Evolutionary conservation across 495 filamentous ascomycete genomes (phyloP).

Genomic region (Tetracladium setigerum): DNA sequence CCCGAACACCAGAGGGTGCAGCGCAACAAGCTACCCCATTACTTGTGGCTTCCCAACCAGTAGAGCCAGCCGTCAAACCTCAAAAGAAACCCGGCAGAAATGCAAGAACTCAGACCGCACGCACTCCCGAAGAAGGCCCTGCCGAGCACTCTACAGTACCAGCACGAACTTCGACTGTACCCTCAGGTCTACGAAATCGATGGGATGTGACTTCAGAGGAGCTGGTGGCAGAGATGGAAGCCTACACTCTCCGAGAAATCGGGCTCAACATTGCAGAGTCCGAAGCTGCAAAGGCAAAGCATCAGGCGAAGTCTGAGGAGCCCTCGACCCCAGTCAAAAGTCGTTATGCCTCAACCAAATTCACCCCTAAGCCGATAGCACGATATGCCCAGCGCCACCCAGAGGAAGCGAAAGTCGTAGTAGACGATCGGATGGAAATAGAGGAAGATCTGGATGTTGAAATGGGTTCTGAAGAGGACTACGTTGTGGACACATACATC

Average conservation of each 20-base stretch:
- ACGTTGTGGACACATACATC: constrained; percentile 45
- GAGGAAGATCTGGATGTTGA: constrained; percentile 24
- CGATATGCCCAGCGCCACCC: constrained; percentile 43
- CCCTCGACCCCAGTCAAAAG: constrained; percentile 13
- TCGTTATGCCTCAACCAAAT: constrained; percentile 19
- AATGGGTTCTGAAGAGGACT: constrained; percentile 28
- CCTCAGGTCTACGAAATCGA: constrained; percentile 32
- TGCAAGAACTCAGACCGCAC: neutral
- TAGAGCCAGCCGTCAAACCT: no score
- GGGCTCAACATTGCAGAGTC: constrained; percentile 30
- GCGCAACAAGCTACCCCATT: no score
- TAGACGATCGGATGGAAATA: constrained; percentile 13
- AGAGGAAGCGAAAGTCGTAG: constrained; percentile 17
- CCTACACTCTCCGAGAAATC: constrained; percentile 41
- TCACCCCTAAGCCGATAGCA: constrained; percentile 38
- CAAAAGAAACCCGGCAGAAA: constrained; percentile 15
- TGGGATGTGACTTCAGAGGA: constrained; percentile 34
- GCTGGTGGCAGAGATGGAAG: constrained; percentile 40
- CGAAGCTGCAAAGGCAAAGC: constrained; percentile 1
- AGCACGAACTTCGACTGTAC: constrained; percentile 18
- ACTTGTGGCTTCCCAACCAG: no score
- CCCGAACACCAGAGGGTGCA: no score
- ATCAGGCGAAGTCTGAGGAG: constrained; percentile 4
- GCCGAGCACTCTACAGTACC: neutral
- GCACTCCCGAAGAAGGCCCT: neutral